These are phyloP conservation scores for Phragmites australis DNA, from an alignment of 176 grass and related monocot species.

Conservation along the genomic window DNA sequence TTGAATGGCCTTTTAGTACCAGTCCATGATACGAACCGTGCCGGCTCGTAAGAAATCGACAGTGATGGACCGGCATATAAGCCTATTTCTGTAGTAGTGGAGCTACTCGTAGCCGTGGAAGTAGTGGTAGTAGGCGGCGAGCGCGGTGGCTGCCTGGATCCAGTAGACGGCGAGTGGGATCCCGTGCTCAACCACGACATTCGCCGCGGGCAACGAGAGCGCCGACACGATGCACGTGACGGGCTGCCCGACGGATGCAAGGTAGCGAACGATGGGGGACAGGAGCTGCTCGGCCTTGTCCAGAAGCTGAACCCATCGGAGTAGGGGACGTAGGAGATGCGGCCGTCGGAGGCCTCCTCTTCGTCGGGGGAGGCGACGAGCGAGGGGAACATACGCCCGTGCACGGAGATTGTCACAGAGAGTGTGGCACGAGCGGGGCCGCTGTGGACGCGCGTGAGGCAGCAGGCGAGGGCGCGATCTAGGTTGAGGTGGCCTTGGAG, in stretches of 20 bases:
- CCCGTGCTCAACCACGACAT: background rate
- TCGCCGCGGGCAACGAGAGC: background rate
- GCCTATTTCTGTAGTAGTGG: too few species aligned
- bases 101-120: conserved; percentile 22
- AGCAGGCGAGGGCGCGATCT: conserved; percentile 14
- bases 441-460: conserved; percentile 22
- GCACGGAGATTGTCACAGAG: conserved; percentile 12
- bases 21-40: too few species aligned
- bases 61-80: too few species aligned
- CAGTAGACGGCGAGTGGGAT: conserved; percentile 11
- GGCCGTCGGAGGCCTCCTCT: conserved; percentile 28
- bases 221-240: background rate
- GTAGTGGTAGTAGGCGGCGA: conserved; percentile 37
- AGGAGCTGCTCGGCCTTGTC: background rate
- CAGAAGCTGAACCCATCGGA: conserved; percentile 33
- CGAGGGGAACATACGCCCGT: conserved; percentile 44
- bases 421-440: conserved; percentile 31
- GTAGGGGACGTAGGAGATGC: conserved; percentile 39
- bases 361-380: background rate
- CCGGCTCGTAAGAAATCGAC: too few species aligned
- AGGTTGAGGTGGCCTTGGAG: conserved; percentile 51
- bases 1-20: too few species aligned
- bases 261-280: background rate
- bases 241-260: background rate
- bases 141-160: background rate